A percentile compares a stretch with the other conserved stretches of the same genome.
phyloP scores from a whole-genome alignment of 176 grass and related monocot species.

The Cenchrus americanus region DNA sequence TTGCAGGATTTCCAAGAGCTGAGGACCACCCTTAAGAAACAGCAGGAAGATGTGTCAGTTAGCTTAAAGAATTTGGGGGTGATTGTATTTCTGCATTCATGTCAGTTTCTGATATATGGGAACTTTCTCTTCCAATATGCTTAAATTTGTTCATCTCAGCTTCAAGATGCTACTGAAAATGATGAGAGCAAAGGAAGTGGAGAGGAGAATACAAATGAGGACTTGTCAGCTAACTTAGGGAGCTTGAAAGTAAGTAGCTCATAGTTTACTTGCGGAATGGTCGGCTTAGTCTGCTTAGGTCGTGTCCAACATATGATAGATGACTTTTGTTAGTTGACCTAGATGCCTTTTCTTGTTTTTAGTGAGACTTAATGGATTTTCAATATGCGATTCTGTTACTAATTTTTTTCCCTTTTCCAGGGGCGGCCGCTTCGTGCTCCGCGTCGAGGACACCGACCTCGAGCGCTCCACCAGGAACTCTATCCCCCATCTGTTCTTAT shows the following conservation, averaged over 20 bases:
- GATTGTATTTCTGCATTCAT: constrained; percentile 29
- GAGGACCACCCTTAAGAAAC: constrained; percentile 87
- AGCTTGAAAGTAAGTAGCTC: constrained; percentile 54
- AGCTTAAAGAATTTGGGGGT: constrained; percentile 90
- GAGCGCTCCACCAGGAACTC: too few relatives aligned
- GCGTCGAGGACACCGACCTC: too few relatives aligned
- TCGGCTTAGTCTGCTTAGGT: neutral
- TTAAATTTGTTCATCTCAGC: constrained; percentile 43
- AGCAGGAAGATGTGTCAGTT: constrained; percentile 89
- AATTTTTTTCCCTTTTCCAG: neutral
- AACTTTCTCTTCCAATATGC: neutral
- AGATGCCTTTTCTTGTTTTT: neutral
- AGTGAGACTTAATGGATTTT: neutral
- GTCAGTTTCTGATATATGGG: constrained; percentile 7
- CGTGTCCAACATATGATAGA: neutral
- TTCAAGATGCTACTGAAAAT: constrained; percentile 47
- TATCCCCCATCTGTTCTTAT: too few relatives aligned
- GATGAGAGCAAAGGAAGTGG: constrained; percentile 35
- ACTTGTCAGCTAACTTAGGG: constrained; percentile 28
- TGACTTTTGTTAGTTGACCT: neutral
- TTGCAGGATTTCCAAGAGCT: constrained; percentile 91
- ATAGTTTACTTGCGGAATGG: neutral
- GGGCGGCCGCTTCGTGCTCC: too few relatives aligned
- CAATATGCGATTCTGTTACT: neutral
- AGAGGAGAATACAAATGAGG: constrained; percentile 43